Conservation (phyloP, 345 rosid species). For the Stellera chamaejasme region DNA sequence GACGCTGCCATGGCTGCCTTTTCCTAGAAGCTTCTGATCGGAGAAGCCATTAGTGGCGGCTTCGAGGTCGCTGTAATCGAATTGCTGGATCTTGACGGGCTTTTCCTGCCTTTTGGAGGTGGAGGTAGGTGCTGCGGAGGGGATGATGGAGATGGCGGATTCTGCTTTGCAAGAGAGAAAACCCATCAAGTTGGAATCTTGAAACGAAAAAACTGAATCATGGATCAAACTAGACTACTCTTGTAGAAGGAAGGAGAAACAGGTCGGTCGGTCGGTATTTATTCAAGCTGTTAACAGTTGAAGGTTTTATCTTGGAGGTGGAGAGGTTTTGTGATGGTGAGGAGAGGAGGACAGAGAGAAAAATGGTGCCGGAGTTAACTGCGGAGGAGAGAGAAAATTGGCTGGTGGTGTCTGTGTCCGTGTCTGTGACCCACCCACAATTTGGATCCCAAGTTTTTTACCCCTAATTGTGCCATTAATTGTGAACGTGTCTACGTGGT, state of each 20-base stretch:
- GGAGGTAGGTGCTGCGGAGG: slow-evolving; percentile 21
- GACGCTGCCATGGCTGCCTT: slow-evolving; percentile 95
- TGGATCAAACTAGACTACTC: too few species aligned
- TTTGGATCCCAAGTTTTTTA: slow-evolving; percentile 24
- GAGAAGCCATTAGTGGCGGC: slow-evolving; percentile 94
- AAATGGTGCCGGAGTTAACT: neutral
- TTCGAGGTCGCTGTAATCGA: slow-evolving; percentile 77
- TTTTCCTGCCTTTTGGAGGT: slow-evolving; percentile 27
- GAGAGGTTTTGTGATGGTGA: neutral
- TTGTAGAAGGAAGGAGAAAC: too few species aligned
- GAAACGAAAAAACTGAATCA: too few species aligned
- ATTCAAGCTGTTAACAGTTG: slow-evolving; percentile 2
- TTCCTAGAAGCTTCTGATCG: slow-evolving; percentile 64
- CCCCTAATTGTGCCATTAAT: slow-evolving; percentile 4
- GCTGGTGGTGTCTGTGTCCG: slow-evolving; percentile 9
- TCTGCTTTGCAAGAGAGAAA: slow-evolving; percentile 16
- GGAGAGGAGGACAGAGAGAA: slow-evolving; percentile 6
- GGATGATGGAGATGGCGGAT: slow-evolving; percentile 15
- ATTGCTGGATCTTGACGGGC: slow-evolving; percentile 71
- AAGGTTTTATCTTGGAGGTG: neutral
- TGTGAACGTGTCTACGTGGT: too few species aligned
- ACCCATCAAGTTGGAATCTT: slow-evolving; percentile 3
- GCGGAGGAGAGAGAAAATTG: neutral
- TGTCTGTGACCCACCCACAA: slow-evolving; percentile 26
- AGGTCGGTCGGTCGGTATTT: neutral